phyloP scores from a whole-genome alignment of 2,329 filamentous ascomycete genomes.

The Colletotrichum sp. region DNA sequence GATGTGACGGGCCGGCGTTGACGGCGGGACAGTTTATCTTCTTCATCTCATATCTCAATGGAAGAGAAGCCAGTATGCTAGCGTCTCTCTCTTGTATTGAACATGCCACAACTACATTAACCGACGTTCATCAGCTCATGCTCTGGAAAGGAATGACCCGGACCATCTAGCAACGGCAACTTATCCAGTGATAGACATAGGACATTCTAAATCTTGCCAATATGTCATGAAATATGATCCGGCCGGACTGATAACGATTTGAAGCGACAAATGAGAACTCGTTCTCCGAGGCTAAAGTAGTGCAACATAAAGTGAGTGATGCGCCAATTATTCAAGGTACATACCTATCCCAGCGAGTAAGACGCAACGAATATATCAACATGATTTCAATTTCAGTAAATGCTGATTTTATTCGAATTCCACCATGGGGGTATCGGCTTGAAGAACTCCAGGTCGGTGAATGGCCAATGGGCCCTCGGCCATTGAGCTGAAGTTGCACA shows the following conservation, averaged over 20 bases:
- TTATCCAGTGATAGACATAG: not conserved
- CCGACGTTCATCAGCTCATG: not conserved
- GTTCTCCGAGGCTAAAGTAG: no score
- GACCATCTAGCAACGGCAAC: not conserved
- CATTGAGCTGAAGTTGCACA: not conserved
- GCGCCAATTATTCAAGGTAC: no score
- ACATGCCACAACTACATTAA: not conserved
- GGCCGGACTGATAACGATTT: no score
- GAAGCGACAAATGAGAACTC: no score
- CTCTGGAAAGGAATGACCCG: not conserved
- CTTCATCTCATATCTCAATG: not conserved
- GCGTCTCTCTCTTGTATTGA: not conserved
- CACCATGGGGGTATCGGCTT: not conserved
- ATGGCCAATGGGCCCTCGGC: not conserved
- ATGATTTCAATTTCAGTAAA: not conserved
- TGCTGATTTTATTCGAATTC: not conserved
- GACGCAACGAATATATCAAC: not conserved
- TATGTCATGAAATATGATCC: no score
- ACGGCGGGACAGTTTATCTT: not conserved
- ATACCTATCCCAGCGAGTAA: not conserved
- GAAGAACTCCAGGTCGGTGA: not conserved
- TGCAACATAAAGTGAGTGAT: no score
- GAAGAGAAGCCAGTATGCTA: not conserved
- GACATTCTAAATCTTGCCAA: no score
- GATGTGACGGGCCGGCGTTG: not conserved